Evolutionary conservation across 2,329 filamentous ascomycete species (phyloP).

Genomic region (Arthrobotrys entomopaga): DNA sequence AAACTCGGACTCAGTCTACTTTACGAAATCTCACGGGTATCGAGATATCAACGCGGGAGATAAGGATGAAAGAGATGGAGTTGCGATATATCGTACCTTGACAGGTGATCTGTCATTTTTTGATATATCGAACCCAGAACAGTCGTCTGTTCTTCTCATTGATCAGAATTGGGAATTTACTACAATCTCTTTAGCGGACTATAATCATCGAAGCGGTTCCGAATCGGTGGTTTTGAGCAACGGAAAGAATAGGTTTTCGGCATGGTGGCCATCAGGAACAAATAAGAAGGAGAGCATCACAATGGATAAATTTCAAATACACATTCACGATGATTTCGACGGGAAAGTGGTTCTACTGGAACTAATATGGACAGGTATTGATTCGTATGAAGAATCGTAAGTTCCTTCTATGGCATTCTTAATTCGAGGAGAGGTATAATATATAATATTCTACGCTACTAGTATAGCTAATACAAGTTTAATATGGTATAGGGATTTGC

Average conservation of each 20-base stretch:
- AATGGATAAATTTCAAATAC: constrained; percentile 23
- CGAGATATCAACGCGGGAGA: not conserved
- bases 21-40: constrained; percentile 31
- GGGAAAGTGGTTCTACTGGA: constrained; percentile 31
- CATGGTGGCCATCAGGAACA: constrained; percentile 16
- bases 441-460: too few relatives aligned
- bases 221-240: not conserved
- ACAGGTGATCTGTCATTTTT: constrained; percentile 30
- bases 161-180: constrained; percentile 26
- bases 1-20: constrained; percentile 29
- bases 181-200: constrained; percentile 12
- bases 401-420: too few relatives aligned
- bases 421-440: too few relatives aligned
- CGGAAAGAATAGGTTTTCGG: not conserved
- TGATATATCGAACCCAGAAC: constrained; percentile 23
- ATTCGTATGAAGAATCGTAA: too few relatives aligned
- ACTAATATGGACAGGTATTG: constrained; percentile 1
- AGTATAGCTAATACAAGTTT: too few relatives aligned
- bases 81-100: constrained; percentile 24
- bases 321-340: constrained; percentile 41
- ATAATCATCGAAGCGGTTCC: constrained; percentile 17
- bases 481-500: constrained; percentile 1
- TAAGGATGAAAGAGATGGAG: constrained; percentile 1
- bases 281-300: constrained; percentile 6
- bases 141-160: constrained; percentile 31